These are phyloP conservation scores for Diaporthe humulicola DNA, from an alignment of 2,329 filamentous ascomycete genomes.

Conservation along the genomic window DNA sequence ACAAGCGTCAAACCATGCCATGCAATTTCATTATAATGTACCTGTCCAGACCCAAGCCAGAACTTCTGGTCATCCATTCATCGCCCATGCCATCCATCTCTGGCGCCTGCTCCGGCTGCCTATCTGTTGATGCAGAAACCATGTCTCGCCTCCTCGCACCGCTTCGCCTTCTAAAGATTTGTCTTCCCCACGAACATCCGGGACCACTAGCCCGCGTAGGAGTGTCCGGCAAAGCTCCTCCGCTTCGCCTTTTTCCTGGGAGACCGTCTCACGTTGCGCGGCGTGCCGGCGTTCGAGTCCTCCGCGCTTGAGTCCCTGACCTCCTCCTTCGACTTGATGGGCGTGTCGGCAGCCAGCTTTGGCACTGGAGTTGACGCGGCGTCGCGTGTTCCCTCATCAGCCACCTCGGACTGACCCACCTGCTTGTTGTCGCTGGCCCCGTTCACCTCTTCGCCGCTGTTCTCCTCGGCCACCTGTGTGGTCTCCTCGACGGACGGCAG, in stretches of 20 bases:
- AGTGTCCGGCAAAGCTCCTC: conserved; percentile 24
- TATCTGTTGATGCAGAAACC: neutral
- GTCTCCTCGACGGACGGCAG: conserved; percentile 35
- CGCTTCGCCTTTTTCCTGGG: conserved; percentile 36
- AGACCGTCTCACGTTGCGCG: conserved; percentile 38
- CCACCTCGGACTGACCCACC: neutral
- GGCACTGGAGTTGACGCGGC: neutral
- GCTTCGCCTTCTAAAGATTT: neutral
- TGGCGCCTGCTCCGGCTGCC: neutral
- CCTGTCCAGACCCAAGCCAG: neutral
- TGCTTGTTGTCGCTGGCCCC: neutral
- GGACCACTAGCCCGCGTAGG: neutral
- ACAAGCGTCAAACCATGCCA: neutral
- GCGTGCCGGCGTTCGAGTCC: conserved; percentile 37
- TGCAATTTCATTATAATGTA: conserved; percentile 11
- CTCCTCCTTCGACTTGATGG: conserved; percentile 24
- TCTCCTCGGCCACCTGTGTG: neutral
- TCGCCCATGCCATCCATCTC: neutral
- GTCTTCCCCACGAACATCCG: neutral
- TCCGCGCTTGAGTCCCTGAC: conserved; percentile 35
- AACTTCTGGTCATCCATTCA: neutral
- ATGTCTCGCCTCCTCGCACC: neutral
- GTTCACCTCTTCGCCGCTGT: neutral
- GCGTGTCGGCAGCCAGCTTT: conserved; percentile 8
- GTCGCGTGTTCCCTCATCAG: neutral